Evolutionary conservation across 192 early-diverging fungal species (phyloP).

Genomic region (Coemansia sp.): DNA sequence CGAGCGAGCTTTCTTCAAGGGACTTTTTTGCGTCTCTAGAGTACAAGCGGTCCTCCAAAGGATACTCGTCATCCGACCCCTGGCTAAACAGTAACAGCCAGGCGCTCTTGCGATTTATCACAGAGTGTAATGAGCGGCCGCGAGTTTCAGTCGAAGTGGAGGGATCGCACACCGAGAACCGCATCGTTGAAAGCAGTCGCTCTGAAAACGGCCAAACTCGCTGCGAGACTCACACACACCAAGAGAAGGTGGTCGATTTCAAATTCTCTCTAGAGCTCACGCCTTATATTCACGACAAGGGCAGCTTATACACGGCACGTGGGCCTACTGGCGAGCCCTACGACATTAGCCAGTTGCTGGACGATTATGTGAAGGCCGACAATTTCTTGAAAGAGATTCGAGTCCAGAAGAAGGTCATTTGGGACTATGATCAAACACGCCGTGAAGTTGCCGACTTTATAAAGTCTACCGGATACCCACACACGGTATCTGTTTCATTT

Average conservation of each 20-base stretch:
- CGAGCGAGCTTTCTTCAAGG: conserved; percentile 16
- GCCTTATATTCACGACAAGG: conserved; percentile 35
- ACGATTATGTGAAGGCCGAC: conserved; percentile 26
- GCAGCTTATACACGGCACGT: conserved; percentile 36
- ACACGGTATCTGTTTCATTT: conserved; percentile 28
- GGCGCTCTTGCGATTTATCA: conserved; percentile 33
- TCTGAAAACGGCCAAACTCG: conserved; percentile 8
- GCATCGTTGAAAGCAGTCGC: not conserved
- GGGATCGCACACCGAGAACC: conserved; percentile 28
- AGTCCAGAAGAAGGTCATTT: conserved; percentile 44
- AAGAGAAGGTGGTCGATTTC: conserved; percentile 36
- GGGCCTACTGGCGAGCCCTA: conserved; percentile 19
- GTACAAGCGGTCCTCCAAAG: conserved; percentile 40
- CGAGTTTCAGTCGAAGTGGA: conserved; percentile 29
- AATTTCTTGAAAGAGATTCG: conserved; percentile 37
- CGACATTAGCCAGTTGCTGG: conserved; percentile 22
- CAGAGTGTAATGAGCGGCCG: conserved; percentile 38
- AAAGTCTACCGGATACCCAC: conserved; percentile 32
- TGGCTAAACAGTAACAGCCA: conserved; percentile 38
- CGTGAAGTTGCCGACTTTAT: conserved; percentile 18
- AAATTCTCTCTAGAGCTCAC: conserved; percentile 40
- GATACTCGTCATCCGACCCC: conserved; percentile 36
- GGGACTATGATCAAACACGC: conserved; percentile 44
- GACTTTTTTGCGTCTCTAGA: conserved; percentile 43
- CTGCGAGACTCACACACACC: conserved; percentile 7